A percentile compares a stretch with the other conserved stretches of the same genome.
Evolutionary conservation across 495 filamentous ascomycete genomes (phyloP).

Genomic region (Extremus antarcticus): DNA sequence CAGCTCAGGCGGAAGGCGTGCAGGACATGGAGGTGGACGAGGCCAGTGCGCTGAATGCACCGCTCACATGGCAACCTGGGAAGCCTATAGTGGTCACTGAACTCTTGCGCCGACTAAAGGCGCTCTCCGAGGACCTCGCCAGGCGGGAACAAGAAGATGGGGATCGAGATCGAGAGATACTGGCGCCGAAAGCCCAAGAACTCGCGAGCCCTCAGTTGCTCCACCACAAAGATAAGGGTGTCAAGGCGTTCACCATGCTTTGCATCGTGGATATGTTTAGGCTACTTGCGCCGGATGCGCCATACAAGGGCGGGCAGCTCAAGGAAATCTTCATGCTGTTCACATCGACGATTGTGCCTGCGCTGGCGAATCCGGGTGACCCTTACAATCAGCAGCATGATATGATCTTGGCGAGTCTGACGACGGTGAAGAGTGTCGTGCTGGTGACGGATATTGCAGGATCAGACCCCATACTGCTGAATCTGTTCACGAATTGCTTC

Average conservation of each 20-base stretch:
- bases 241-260: constrained; percentile 75
- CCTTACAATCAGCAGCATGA: constrained; percentile 88
- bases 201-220: constrained; percentile 73
- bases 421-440: constrained; percentile 87
- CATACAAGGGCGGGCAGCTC: constrained; percentile 78
- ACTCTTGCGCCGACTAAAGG: constrained; percentile 67
- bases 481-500: constrained; percentile 79
- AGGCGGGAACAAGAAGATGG: constrained; percentile 81
- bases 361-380: constrained; percentile 76
- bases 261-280: constrained; percentile 91
- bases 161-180: constrained; percentile 66
- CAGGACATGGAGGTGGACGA: constrained; percentile 8
- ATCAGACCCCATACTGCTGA: constrained; percentile 60
- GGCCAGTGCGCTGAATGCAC: constrained; percentile 46
- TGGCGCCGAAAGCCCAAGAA: constrained; percentile 78
- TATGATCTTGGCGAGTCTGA: constrained; percentile 77
- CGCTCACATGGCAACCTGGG: constrained; percentile 84
- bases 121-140: constrained; percentile 71
- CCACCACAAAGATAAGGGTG: constrained; percentile 82
- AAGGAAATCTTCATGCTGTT: constrained; percentile 95
- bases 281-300: constrained; percentile 89
- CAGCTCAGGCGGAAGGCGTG: constrained; percentile 21
- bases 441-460: constrained; percentile 83
- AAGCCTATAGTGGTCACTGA: constrained; percentile 75
- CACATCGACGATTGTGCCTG: constrained; percentile 68